Evolutionary conservation across 2,329 filamentous ascomycete genomes (phyloP), one percentile per base, ranked within the genome.

Genomic region (Neoarthrinium moseri): DNA sequence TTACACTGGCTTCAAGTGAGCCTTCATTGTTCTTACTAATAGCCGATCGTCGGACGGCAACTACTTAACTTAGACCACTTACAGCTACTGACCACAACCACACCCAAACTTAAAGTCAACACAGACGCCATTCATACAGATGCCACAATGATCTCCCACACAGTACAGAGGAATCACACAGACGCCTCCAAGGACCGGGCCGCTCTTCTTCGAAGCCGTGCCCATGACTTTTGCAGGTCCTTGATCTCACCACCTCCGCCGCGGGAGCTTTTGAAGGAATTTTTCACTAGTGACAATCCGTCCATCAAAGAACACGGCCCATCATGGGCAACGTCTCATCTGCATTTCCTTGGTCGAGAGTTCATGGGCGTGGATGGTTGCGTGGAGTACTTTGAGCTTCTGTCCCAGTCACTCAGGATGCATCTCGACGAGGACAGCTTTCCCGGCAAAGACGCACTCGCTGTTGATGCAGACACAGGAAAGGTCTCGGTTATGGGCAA

Each of bases 171-270:
- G 18, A 30, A 40, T 8, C 22, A 29, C 36, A 12, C 21, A 29
- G 27, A 41, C 12, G 17, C 33, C 11, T 22, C 13, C 6, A 30
- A 23, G 13, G 36, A 32, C 17, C 41, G 42, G 20, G 15, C 26
- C 12, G 36, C 47, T 10, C 18, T 35, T 5, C 27, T 49, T 21
- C 47, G 47, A 34, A 36, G 22, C 15, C 43, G 34, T 23, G 47
- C 47, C 18, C 43, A 49, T n/a, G 43, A 43, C 43, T 49, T 49
- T 29, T 49, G 47, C 38, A 43, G 44, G 17, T 20, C 47, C 6
- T 39, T 49, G 4, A 8, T 40, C 24, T 33, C 43, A 15, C 33
- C 43, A 7, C 43, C 38, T 4, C n/a, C 43, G 23, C 38, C 47
- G 7, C 26, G 22, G 6, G 43, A 46, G 26, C 38, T 49, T 5